These are phyloP conservation scores for Penicillium maclennaniae DNA, from an alignment of 495 filamentous ascomycete genomes.

Conservation along the genomic window DNA sequence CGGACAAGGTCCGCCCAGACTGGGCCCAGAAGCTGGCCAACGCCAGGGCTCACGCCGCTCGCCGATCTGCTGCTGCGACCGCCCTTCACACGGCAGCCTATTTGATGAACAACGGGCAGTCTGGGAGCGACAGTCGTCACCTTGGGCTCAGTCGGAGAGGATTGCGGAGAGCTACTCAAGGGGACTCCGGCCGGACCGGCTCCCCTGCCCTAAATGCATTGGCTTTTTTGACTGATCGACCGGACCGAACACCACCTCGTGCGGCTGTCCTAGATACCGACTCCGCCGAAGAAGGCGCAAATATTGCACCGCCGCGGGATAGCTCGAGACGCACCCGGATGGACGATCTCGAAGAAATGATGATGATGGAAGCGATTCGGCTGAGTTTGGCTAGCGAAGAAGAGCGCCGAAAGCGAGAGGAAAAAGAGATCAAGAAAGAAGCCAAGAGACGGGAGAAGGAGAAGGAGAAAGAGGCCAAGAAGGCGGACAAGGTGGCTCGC, in stretches of 20 bases:
- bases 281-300: conserved; percentile 40
- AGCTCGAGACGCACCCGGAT: conserved; percentile 63
- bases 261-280: conserved; percentile 32
- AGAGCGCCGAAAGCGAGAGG: conserved; percentile 74
- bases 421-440: conserved; percentile 76
- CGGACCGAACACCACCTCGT: conserved; percentile 25
- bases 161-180: conserved; percentile 39
- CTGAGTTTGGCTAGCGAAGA: conserved; percentile 87
- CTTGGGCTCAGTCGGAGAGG: conserved; percentile 48
- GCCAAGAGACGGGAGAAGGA: conserved; percentile 81
- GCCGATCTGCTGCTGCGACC: conserved; percentile 88
- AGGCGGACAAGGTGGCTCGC: conserved; percentile 63
- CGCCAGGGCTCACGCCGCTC: conserved; percentile 76
- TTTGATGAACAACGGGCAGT: conserved; percentile 65
- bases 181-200: conserved; percentile 32
- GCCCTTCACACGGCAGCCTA: conserved; percentile 95
- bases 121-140: conserved; percentile 45
- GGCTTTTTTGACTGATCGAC: conserved; percentile 48
- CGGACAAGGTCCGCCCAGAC: conserved; percentile 86
- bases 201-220: conserved; percentile 50
- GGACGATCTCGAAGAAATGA: conserved; percentile 93
- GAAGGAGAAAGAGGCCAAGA: conserved; percentile 76
- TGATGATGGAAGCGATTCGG: conserved; percentile 96
- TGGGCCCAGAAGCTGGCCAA: conserved; percentile 88
- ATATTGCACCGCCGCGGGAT: conserved; percentile 47